Evolutionary conservation across 2,329 filamentous ascomycete genomes (phyloP), one percentile per base, ranked within the genome.

Genomic region (Trichoderma lentiforme): DNA sequence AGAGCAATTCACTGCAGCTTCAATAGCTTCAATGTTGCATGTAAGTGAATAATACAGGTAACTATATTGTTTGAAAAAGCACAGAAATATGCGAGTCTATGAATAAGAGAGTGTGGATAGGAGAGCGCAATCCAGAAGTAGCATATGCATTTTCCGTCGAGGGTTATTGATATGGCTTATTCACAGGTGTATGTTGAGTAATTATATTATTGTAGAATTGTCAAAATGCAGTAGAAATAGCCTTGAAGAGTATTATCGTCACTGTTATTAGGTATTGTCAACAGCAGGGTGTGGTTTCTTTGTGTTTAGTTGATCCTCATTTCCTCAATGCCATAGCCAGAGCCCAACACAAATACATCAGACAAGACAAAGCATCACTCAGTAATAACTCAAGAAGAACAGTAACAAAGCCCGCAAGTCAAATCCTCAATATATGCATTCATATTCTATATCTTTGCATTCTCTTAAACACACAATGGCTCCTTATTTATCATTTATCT

Each of bases 1-100:
- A 47, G 34, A 26, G 60, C 60, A 14, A 71, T 71, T 71, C 68
- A 71, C 60, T 58, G 68, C 39, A 43, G 39, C 15, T 43, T 43
- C 1, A 43, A 43, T 43, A n/a, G 39, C 39, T 43, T 2, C 39
- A 43, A 9, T 8, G 15, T 43, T 18, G 15, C 2, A 7, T 51
- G 9, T 21, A 21, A 21, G 43, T 51, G 43, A 43, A 43, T 43
- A 43, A 43, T 43, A 43, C 34, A 36, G 34, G 34, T 6, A 36
- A 34, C 3, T 21, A 14, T 7, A 15, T 39, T 39, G 15, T 39
- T 6, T 18, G 6, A 30, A 6, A 18, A 34, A 1, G 34, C 5
- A 36, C 6, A 24, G 7, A 2, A 2, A 32, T 6, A 6, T 4
- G 8, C 1, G 15, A 28, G 4, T 14, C 4, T 14, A 12, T 15